Conservation (phyloP, 2,329 filamentous ascomycete species). For the Colletotrichum cordylinicola region DNA sequence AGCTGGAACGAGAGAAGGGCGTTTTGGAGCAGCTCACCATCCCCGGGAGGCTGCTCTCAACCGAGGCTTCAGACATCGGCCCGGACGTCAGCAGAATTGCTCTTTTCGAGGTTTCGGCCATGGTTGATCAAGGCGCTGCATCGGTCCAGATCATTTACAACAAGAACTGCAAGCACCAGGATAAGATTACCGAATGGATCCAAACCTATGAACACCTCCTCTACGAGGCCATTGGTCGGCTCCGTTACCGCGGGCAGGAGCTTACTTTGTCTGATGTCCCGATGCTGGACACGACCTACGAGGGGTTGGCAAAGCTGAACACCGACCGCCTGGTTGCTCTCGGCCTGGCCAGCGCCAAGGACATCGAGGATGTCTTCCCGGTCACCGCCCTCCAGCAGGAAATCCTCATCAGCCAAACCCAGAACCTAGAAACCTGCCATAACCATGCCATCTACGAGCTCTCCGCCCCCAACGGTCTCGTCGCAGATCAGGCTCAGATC, state of each 20-base stretch:
- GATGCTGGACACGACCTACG: slow-evolving; percentile 51
- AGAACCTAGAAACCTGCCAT: slow-evolving; percentile 46
- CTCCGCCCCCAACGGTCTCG: slow-evolving; percentile 37
- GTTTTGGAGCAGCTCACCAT: slow-evolving; percentile 53
- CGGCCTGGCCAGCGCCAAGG: slow-evolving; percentile 44
- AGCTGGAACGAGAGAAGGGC: slow-evolving; percentile 52
- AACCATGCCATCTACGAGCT: slow-evolving; percentile 55
- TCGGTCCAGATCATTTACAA: slow-evolving; percentile 53
- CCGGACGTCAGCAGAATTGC: slow-evolving; percentile 52
- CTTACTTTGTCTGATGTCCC: slow-evolving; percentile 58
- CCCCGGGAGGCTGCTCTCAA: slow-evolving; percentile 42
- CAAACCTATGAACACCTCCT: slow-evolving; percentile 51
- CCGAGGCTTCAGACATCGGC: slow-evolving; percentile 50
- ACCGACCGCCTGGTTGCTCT: slow-evolving; percentile 44
- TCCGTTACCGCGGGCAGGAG: slow-evolving; percentile 48
- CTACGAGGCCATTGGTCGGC: slow-evolving; percentile 46
- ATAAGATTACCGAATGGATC: slow-evolving; percentile 52
- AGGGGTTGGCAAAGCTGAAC: slow-evolving; percentile 49
- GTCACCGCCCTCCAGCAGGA: slow-evolving; percentile 54
- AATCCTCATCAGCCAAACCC: slow-evolving; percentile 51
- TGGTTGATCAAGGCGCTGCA: slow-evolving; percentile 49
- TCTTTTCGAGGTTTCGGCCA: slow-evolving; percentile 56
- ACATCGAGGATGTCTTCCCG: slow-evolving; percentile 56
- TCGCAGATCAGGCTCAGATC: slow-evolving; percentile 48
- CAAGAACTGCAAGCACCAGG: slow-evolving; percentile 43